A percentile compares a stretch with the other conserved stretches of the same genome.
Conservation (phyloP, 2,329 filamentous ascomycete genomes). For the Cladosporium phlei region DNA sequence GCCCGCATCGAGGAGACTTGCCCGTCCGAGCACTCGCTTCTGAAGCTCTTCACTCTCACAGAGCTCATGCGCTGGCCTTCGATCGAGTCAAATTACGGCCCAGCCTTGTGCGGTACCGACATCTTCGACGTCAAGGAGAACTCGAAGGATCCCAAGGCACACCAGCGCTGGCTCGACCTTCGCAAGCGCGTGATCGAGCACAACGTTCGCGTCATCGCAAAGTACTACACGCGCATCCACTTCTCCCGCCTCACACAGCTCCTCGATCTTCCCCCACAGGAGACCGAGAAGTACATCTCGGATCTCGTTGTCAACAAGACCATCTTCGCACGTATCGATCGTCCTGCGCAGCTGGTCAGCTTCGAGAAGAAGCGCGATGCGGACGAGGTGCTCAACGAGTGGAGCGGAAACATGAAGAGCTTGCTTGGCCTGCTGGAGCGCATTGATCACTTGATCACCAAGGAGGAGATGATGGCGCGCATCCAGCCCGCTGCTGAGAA, state of each 20-base stretch:
- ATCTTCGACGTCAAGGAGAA: constrained; percentile 68
- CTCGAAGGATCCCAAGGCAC: constrained; percentile 66
- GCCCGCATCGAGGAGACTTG: constrained; percentile 55
- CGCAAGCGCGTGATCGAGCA: constrained; percentile 99
- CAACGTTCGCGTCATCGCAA: constrained; percentile 94
- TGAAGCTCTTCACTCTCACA: constrained; percentile 90
- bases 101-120: constrained; percentile 81
- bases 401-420: constrained; percentile 97
- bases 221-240: constrained; percentile 97
- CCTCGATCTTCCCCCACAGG: constrained; percentile 85
- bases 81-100: constrained; percentile 81
- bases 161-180: constrained; percentile 86
- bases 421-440: constrained; percentile 78
- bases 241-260: constrained; percentile 86
- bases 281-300: constrained; percentile 98
- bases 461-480: constrained; percentile 99
- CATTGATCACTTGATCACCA: constrained; percentile 97
- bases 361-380: constrained; percentile 94
- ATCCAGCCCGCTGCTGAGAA: constrained; percentile 66
- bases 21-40: constrained; percentile 72
- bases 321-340: constrained; percentile 94
- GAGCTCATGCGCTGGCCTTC: constrained; percentile 99
- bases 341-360: constrained; percentile 83
- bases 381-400: constrained; percentile 95
- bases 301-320: constrained; percentile 96